A percentile compares a stretch with the other conserved stretches of the same genome.
Conservation (phyloP, 139 green algal species). For the Medakamo hakoo region DNA sequence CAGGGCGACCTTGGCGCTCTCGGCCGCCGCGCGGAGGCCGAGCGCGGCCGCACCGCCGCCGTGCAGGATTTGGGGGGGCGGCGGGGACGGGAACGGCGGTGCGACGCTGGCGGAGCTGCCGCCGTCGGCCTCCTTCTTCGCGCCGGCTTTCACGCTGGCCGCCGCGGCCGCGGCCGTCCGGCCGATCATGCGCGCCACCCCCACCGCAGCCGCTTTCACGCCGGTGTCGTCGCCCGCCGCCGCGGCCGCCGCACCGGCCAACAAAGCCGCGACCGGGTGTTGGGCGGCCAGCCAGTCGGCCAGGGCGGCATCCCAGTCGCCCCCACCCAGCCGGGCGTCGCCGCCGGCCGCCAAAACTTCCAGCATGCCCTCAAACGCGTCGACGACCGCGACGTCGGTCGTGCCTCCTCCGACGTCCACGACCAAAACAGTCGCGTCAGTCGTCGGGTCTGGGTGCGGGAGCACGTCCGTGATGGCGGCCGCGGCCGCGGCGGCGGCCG, state of each 20-base stretch:
- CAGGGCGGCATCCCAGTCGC: constrained; percentile 51
- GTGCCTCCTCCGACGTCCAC: constrained; percentile 75
- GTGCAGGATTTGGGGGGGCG: too few relatives aligned
- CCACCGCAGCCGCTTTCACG: background rate
- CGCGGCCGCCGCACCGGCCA: background rate
- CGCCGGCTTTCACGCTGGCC: constrained; percentile 6
- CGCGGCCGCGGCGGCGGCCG: constrained; percentile 9
- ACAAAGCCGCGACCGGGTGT: background rate
- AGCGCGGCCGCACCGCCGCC: background rate
- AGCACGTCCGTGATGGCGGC: background rate
- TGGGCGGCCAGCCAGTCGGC: constrained; percentile 20
- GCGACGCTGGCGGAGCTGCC: background rate
- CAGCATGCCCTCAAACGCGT: constrained; percentile 55
- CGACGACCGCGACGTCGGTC: constrained; percentile 54
- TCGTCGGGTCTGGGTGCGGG: constrained; percentile 7
- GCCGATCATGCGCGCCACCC: background rate
- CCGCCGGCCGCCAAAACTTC: constrained; percentile 53
- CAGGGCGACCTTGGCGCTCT: constrained; percentile 24
- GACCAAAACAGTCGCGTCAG: constrained; percentile 47
- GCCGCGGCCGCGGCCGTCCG: background rate
- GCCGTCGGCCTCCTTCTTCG: background rate
- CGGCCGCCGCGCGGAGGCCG: constrained; percentile 1
- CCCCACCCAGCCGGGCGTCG: constrained; percentile 49
- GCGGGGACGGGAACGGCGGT: too few relatives aligned
- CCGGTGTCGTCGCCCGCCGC: background rate